These are phyloP conservation scores for Fusarium setosum DNA, from an alignment of 2,329 filamentous ascomycete species.

Conservation along the genomic window DNA sequence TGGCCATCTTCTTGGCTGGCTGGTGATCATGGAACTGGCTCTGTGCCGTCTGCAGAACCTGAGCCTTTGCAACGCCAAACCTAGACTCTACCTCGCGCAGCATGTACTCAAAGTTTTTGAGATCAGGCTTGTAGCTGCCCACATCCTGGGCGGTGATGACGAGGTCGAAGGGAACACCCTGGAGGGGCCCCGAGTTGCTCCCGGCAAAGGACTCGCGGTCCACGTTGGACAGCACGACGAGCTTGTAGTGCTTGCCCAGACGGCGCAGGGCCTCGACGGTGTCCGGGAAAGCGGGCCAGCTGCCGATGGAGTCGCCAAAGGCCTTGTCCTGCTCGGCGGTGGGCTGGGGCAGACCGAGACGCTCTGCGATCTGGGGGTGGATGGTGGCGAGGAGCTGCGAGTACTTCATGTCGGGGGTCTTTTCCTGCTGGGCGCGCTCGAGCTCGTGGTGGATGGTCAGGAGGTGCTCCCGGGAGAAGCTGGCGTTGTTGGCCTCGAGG, in stretches of 20 bases:
- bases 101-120: conserved; percentile 74
- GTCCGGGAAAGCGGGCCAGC: conserved; percentile 71
- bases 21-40: conserved; percentile 78
- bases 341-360: conserved; percentile 52
- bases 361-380: conserved; percentile 58
- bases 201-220: conserved; percentile 62
- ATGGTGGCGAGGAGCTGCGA: conserved; percentile 64
- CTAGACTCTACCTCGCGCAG: conserved; percentile 62
- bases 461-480: conserved; percentile 51
- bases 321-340: conserved; percentile 53
- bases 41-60: conserved; percentile 75
- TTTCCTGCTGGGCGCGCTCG: conserved; percentile 63
- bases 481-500: conserved; percentile 47
- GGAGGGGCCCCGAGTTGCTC: conserved; percentile 58
- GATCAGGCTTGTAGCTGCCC: conserved; percentile 76
- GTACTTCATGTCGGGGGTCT: conserved; percentile 70
- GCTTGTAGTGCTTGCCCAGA: conserved; percentile 64
- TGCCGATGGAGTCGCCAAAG: conserved; percentile 64
- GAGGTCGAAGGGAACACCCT: conserved; percentile 65
- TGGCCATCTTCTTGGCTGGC: conserved; percentile 68
- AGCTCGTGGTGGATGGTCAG: conserved; percentile 55
- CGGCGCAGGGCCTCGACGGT: conserved; percentile 64
- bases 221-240: conserved; percentile 69
- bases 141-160: conserved; percentile 78
- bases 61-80: conserved; percentile 65